Conservation (phyloP, 345 rosid genomes). For the Euphorbia tirucalli region DNA sequence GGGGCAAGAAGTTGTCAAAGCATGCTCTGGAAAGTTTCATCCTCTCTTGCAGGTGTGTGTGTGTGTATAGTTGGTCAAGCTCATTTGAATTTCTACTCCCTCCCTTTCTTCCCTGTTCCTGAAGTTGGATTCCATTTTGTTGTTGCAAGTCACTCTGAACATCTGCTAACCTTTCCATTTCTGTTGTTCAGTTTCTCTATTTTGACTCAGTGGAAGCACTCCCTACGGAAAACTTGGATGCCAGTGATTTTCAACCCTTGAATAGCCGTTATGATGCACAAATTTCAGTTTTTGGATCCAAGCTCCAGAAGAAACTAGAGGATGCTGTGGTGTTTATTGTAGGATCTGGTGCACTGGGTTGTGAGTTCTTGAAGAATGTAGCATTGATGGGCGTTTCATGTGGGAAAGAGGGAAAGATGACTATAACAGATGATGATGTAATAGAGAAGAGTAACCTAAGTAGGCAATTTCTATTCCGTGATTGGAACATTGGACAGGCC, state of each 20-base stretch:
- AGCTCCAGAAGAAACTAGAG: slow-evolving; percentile 87
- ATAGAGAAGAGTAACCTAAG: slow-evolving; percentile 99
- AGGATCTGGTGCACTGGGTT: slow-evolving; percentile 98
- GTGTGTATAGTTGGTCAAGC: too few relatives aligned
- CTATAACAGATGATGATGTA: slow-evolving; percentile 97
- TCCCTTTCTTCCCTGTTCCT: background rate
- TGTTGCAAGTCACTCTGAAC: slow-evolving; percentile 8
- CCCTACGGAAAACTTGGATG: slow-evolving; percentile 64
- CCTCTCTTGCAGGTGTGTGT: slow-evolving; percentile 84
- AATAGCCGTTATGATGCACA: slow-evolving; percentile 96
- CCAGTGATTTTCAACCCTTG: slow-evolving; percentile 64
- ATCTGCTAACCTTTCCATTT: slow-evolving; percentile 21
- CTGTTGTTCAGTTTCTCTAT: slow-evolving; percentile 71
- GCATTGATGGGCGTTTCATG: slow-evolving; percentile 98
- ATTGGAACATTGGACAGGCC: slow-evolving; percentile 99
- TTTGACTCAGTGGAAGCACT: slow-evolving; percentile 96
- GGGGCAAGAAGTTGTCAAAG: slow-evolving; percentile 98
- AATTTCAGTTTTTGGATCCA: slow-evolving; percentile 94
- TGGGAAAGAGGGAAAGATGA: slow-evolving; percentile 72
- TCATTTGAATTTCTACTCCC: too few relatives aligned
- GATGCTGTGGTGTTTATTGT: slow-evolving; percentile 79
- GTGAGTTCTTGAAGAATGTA: slow-evolving; percentile 91
- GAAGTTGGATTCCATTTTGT: background rate
- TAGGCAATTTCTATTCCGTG: slow-evolving; percentile 96
- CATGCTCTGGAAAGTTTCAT: slow-evolving; percentile 98